Base-by-base conservation (phyloP, 2,329 filamentous ascomycete species). In the Ophiostoma ulmi region DNA sequence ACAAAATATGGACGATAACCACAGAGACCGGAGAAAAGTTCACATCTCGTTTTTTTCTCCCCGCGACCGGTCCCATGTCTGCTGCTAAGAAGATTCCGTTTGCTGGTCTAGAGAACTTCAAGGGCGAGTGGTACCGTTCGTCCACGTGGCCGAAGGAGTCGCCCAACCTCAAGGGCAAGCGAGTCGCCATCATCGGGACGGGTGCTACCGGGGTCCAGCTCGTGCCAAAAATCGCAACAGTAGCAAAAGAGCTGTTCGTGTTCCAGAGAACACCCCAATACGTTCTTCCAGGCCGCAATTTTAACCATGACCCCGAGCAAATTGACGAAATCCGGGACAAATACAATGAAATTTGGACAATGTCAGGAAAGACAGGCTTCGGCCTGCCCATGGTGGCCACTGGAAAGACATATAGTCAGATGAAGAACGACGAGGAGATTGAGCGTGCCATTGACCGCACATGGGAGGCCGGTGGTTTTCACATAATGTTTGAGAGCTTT, bases 151-250 rank as follows among this genome's bases (percentile, higher is more conserved):
- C 72, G 13, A 64, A 66, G 0, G 81, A 90, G 69, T 83, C 88
- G 65, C 80, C 91, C 44, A 86, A 92, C 75, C 91, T 90, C 77
- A 78, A 82, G 3, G 82, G 83, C 77, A 92, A 93, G 79, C 86
- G 87, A 48, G 82, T 94, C 26, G 85, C 91, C 64, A 83, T 94
- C 70, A 87, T 95, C 73, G 92, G 92, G 17, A 90, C 86, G 20
- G 92, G 92, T 4, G 92, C 92, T 1, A 96, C 92, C 0, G 90
- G 92, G 5, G 81, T 94, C 65, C 95, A 92, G 0, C 82, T 96
- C 0, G 77, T 95, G 1, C 92, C 92, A 0, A 86, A 83, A 66
- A 80, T 96, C 68, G 86, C 88, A 0, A 80, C 91, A 58, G 86
- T 85, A 58, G 91, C 90, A 2, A 80, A 80, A 6, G 84, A 86